These are phyloP conservation scores for Petrea volubilis DNA, from an alignment of 257 asterid genomes.

Conservation along the genomic window DNA sequence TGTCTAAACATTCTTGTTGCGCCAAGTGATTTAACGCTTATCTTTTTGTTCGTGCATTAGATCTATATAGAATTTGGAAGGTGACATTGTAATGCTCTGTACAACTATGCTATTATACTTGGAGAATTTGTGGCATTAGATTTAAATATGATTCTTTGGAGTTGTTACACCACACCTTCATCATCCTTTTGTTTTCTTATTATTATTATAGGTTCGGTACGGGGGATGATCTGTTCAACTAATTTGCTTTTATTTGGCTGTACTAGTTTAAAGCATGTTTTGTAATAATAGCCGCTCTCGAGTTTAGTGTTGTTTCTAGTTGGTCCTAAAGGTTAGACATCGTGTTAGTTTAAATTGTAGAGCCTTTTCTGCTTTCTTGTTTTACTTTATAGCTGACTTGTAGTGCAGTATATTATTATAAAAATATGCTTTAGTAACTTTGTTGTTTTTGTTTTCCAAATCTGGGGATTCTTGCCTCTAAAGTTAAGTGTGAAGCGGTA, in stretches of 20 bases:
- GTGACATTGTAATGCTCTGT: background rate
- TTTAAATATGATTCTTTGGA: background rate
- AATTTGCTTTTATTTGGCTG: background rate
- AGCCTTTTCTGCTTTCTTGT: background rate
- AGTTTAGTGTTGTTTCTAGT: background rate
- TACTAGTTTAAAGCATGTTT: background rate
- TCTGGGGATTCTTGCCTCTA: slow-evolving; percentile 3
- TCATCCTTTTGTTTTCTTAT: background rate
- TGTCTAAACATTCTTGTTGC: background rate
- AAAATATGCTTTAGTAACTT: background rate
- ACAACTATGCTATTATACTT: background rate
- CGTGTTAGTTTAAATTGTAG: background rate
- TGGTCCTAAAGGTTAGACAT: background rate
- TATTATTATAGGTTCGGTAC: background rate
- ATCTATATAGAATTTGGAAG: background rate
- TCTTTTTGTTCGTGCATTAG: background rate
- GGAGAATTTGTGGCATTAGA: background rate
- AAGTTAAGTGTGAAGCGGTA: slow-evolving; percentile 15
- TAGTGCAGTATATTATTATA: background rate
- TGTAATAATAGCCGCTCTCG: background rate
- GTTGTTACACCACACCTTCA: background rate
- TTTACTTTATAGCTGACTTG: background rate
- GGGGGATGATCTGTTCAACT: background rate
- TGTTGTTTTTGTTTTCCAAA: background rate
- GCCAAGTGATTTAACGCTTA: background rate